Evolutionary conservation across 2,329 filamentous ascomycete species (phyloP).

Genomic region (Seiridium cupressi): DNA sequence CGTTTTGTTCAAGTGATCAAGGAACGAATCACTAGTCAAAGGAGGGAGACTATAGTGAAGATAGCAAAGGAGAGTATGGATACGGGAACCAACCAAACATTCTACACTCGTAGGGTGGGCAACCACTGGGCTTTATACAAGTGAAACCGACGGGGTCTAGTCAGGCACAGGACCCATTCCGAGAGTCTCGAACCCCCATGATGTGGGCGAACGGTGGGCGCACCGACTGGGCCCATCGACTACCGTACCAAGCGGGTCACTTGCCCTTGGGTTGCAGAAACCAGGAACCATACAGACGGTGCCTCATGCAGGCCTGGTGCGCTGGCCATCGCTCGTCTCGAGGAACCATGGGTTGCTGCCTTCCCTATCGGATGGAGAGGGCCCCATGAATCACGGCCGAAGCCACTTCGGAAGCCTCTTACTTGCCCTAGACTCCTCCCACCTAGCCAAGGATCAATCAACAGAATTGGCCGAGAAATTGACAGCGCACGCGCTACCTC

Average conservation of each 20-base stretch:
- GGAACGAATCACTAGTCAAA: slow-evolving; percentile 25
- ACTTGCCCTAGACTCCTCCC: not conserved
- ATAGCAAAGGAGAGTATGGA: slow-evolving; percentile 21
- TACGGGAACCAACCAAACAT: not conserved
- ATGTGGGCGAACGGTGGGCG: not conserved
- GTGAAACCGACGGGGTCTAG: not conserved
- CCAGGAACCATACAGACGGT: not conserved
- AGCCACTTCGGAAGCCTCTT: not conserved
- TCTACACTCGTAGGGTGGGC: slow-evolving; percentile 1
- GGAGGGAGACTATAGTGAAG: slow-evolving; percentile 23
- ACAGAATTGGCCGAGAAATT: not conserved
- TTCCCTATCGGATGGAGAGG: not conserved
- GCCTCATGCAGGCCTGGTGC: not conserved
- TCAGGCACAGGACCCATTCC: slow-evolving; percentile 1
- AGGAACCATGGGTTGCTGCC: not conserved
- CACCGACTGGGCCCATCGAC: not conserved
- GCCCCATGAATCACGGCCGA: not conserved
- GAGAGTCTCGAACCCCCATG: not conserved
- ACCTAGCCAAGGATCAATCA: not conserved
- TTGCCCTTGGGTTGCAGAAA: not conserved
- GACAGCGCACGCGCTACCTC: not conserved
- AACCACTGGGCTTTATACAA: slow-evolving; percentile 19
- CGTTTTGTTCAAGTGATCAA: slow-evolving; percentile 7
- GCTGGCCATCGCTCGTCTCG: not conserved
- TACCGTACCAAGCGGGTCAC: not conserved